These are phyloP conservation scores for Calonectria ilicicola DNA, from an alignment of 2,329 filamentous ascomycete genomes.

Conservation along the genomic window DNA sequence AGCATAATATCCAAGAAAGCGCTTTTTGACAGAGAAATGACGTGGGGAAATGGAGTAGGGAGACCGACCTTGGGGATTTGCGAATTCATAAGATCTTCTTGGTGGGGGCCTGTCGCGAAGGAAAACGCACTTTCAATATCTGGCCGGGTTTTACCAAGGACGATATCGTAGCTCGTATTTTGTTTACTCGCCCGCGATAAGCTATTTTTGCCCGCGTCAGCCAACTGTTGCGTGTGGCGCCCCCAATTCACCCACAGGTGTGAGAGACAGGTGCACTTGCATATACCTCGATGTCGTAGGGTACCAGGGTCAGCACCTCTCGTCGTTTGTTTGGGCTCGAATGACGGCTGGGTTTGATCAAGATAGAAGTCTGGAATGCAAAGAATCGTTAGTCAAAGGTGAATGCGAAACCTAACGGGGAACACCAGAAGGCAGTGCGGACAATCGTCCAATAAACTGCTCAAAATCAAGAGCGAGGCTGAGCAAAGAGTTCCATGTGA, in stretches of 20 bases:
- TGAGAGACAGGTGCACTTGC: not conserved
- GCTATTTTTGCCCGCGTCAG: not conserved
- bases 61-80: constrained; percentile 47
- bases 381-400: not conserved
- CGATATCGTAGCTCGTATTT: constrained; percentile 23
- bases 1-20: too few relatives aligned
- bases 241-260: not conserved
- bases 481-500: too few relatives aligned
- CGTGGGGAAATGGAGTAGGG: not conserved
- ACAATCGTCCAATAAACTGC: not conserved
- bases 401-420: not conserved
- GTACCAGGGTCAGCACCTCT: not conserved
- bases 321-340: not conserved
- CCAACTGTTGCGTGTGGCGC: not conserved
- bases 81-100: constrained; percentile 46
- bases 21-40: not conserved
- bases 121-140: constrained; percentile 5
- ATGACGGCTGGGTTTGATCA: not conserved
- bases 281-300: constrained; percentile 8
- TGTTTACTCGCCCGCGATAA: not conserved
- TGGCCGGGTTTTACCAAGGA: constrained; percentile 7
- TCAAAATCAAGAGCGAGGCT: not conserved
- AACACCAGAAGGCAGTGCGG: not conserved
- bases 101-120: constrained; percentile 25
- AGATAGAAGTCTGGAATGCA: not conserved